phyloP scores from a whole-genome alignment of 78 protist species.

The Chrysochromulina parva region DNA sequence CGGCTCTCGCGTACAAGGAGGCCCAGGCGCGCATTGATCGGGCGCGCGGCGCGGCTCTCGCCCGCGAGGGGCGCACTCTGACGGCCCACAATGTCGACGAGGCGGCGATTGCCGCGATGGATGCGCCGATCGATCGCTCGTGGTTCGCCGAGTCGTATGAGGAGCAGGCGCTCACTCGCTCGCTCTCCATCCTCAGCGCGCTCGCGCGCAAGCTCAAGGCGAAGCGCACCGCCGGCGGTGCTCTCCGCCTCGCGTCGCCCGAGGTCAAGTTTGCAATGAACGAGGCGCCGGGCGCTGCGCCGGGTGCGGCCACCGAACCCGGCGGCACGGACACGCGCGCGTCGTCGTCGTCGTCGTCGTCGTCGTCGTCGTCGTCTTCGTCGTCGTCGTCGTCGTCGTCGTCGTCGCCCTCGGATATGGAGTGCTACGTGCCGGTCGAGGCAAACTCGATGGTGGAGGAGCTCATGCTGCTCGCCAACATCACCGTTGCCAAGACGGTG shows the following conservation, averaged over 20 bases:
- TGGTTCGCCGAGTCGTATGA: too few relatives aligned
- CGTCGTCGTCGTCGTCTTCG: background rate
- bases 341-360: too few relatives aligned
- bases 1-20: conserved; percentile 74
- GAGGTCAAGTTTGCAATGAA: background rate
- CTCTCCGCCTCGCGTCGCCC: conserved; percentile 54
- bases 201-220: conserved; percentile 67
- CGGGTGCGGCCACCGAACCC: too few relatives aligned
- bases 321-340: too few relatives aligned
- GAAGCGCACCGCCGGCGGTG: conserved; percentile 62
- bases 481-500: conserved; percentile 74
- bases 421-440: conserved; percentile 13
- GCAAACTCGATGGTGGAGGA: conserved; percentile 75
- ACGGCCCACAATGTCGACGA: too few relatives aligned
- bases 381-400: background rate
- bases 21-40: conserved; percentile 58
- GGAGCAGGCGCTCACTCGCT: background rate
- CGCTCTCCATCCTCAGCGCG: background rate
- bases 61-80: too few relatives aligned
- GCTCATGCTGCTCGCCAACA: conserved; percentile 94
- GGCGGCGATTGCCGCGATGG: too few relatives aligned
- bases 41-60: background rate
- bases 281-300: too few relatives aligned
- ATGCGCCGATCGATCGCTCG: too few relatives aligned
- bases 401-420: background rate